phyloP scores from a whole-genome alignment of 495 filamentous ascomycete species.

The Penicillium macrosclerotiorum region DNA sequence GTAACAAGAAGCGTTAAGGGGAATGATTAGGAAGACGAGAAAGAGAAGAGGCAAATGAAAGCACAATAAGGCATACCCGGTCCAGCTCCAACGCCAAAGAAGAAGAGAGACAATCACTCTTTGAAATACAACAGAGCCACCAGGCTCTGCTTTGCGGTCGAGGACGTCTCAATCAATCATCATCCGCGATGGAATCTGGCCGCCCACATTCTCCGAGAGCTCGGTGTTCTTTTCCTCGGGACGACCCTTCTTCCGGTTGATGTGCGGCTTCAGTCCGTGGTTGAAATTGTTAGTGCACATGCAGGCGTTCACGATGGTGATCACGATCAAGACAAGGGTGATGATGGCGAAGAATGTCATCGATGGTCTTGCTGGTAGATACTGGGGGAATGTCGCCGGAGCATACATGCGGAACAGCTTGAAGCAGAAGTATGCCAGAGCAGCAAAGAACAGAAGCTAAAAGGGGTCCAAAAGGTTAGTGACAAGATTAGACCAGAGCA shows the following conservation, averaged over 20 bases:
- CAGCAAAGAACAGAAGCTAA: conserved; percentile 79
- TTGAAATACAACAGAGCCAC: conserved; percentile 8
- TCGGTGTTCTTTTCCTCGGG: conserved; percentile 75
- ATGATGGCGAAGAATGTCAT: conserved; percentile 93
- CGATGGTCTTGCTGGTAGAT: conserved; percentile 70
- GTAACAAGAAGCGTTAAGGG: conserved; percentile 13
- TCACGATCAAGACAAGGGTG: conserved; percentile 80
- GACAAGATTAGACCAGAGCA: too few relatives aligned
- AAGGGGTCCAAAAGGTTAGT: neutral
- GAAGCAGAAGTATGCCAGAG: conserved; percentile 94
- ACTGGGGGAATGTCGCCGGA: conserved; percentile 47
- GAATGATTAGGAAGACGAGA: conserved; percentile 3
- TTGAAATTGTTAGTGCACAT: conserved; percentile 89
- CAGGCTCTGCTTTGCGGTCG: conserved; percentile 5
- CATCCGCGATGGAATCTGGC: conserved; percentile 67
- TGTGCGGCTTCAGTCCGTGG: conserved; percentile 84
- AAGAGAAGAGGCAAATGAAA: conserved; percentile 9
- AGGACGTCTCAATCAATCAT: conserved; percentile 64
- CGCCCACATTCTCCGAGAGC: conserved; percentile 51
- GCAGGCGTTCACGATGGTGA: conserved; percentile 85
- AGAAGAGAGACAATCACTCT: conserved; percentile 7
- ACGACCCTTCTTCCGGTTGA: conserved; percentile 60
- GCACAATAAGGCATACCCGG: too few relatives aligned
- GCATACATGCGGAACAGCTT: conserved; percentile 96
- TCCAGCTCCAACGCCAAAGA: conserved; percentile 14